Evolutionary conservation across 345 rosid species (phyloP).

Genomic region (Eucalyptus marginata): DNA sequence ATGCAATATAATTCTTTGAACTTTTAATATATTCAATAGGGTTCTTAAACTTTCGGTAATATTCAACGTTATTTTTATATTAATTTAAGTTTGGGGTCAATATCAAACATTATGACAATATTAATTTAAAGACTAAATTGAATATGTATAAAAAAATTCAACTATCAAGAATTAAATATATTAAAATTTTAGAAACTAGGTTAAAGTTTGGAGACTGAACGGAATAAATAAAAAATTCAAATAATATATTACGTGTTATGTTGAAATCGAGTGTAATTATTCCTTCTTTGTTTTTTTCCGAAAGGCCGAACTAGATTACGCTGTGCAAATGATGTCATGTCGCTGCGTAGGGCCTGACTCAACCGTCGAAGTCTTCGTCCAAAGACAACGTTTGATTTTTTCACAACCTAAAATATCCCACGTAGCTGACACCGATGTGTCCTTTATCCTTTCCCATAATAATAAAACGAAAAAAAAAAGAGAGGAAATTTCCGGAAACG

Average conservation of each 20-base stretch:
- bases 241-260: accelerated
- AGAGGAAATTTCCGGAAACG: not conserved
- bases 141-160: accelerated
- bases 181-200: too few relatives aligned
- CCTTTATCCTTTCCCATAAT: too few relatives aligned
- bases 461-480: accelerated
- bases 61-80: accelerated
- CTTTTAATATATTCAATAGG: too few relatives aligned
- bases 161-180: accelerated
- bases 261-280: not conserved
- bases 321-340: not conserved
- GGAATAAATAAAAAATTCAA: not conserved
- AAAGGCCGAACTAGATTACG: not conserved
- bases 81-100: accelerated
- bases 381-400: not conserved
- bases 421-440: not conserved
- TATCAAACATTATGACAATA: accelerated
- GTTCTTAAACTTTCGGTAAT: accelerated
- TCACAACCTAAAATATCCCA: not conserved
- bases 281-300: not conserved
- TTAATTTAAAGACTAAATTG: not conserved
- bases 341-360: not conserved
- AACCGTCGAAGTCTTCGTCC: accelerated
- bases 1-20: accelerated
- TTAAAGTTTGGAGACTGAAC: too few relatives aligned